These are phyloP conservation scores for Chaetoscypha palmicola DNA, from an alignment of 2,329 filamentous ascomycete genomes.

Conservation along the genomic window DNA sequence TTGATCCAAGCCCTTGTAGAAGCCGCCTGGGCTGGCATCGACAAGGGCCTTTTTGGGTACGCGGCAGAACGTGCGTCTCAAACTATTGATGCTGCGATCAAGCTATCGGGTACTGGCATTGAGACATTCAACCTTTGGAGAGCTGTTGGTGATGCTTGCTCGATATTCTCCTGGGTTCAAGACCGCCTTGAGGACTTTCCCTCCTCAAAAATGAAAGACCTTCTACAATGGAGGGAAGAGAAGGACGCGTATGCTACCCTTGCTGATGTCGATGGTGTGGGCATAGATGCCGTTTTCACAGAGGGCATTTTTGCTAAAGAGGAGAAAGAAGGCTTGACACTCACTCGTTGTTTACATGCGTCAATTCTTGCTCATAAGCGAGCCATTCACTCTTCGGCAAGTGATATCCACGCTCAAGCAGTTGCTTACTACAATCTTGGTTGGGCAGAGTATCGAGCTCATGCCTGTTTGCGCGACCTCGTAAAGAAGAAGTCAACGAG, in stretches of 20 bases:
- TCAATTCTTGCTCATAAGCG: constrained; percentile 82
- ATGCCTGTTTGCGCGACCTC: constrained; percentile 52
- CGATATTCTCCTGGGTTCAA: constrained; percentile 74
- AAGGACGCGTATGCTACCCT: constrained; percentile 53
- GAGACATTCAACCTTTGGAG: constrained; percentile 95
- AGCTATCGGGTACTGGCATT: constrained; percentile 52
- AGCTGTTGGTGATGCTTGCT: constrained; percentile 78
- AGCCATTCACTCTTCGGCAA: constrained; percentile 64
- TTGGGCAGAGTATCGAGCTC: constrained; percentile 83
- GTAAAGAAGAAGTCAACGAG: constrained; percentile 51
- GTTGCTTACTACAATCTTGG: constrained; percentile 97
- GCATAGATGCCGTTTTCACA: constrained; percentile 33
- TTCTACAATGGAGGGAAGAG: constrained; percentile 50
- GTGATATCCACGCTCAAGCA: constrained; percentile 80
- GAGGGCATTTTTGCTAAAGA: constrained; percentile 30
- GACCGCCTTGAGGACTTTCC: constrained; percentile 59
- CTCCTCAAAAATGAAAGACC: constrained; percentile 42
- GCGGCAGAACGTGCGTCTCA: constrained; percentile 63
- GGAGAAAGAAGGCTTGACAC: constrained; percentile 32
- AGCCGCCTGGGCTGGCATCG: constrained; percentile 66
- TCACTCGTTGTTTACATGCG: constrained; percentile 58
- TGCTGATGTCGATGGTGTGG: constrained; percentile 61
- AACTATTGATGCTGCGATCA: constrained; percentile 60
- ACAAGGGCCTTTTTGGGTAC: constrained; percentile 81
- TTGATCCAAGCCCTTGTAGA: constrained; percentile 84